Evolutionary conservation across 1,284 basidiomycete species (phyloP).

Genomic region (Dichomitus squalens): DNA sequence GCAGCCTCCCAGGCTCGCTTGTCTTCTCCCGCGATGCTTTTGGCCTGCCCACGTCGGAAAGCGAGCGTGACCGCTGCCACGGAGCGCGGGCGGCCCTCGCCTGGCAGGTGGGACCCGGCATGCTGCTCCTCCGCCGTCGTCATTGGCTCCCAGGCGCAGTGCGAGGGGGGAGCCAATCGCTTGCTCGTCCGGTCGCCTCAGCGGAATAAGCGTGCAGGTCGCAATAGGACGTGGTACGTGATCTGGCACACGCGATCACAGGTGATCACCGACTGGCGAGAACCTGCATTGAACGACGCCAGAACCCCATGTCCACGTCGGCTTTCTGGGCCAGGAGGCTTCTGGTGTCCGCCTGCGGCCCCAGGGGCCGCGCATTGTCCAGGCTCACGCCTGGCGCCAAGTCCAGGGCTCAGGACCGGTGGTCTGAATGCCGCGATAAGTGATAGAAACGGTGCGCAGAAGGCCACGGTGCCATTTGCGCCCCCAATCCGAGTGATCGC

Average conservation of each 20-base stretch:
- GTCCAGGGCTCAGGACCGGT: no score
- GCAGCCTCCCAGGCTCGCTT: slow-evolving; percentile 20
- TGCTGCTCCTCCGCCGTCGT: neutral
- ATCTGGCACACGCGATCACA: slow-evolving; percentile 30
- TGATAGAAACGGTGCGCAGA: no score
- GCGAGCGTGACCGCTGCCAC: slow-evolving; percentile 1
- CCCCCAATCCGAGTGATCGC: neutral
- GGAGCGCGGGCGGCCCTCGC: neutral
- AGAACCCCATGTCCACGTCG: neutral
- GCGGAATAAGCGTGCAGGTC: slow-evolving; percentile 35
- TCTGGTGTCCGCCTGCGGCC: neutral
- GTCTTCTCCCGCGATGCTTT: slow-evolving; percentile 41
- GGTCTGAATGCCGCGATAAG: no score
- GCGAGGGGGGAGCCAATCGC: slow-evolving; percentile 17
- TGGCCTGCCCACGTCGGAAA: slow-evolving; percentile 22
- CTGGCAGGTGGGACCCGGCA: neutral
- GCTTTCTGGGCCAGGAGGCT: neutral
- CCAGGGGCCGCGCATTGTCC: no score
- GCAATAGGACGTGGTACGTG: slow-evolving; percentile 30
- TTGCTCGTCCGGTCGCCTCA: slow-evolving; percentile 13
- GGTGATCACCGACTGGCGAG: slow-evolving; percentile 23
- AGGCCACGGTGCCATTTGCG: neutral
- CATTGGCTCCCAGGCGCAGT: neutral
- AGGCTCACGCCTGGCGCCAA: no score
- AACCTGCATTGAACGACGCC: neutral